Evolutionary conservation across 140 eudicot species (phyloP).

Genomic region (Stevia rebaudiana): DNA sequence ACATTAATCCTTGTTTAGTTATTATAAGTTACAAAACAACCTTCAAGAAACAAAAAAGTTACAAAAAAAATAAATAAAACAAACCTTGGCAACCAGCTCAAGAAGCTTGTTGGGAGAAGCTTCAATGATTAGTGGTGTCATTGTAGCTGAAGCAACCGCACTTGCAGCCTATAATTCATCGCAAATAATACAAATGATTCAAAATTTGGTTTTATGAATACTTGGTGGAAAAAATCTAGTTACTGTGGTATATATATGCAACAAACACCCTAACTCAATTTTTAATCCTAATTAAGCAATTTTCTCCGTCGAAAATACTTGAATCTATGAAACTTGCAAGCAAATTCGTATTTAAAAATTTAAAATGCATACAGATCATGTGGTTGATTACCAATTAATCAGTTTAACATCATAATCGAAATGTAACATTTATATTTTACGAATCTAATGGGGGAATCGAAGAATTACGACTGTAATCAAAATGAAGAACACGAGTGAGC

Average conservation of each 20-base stretch:
- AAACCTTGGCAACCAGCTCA: conserved; percentile 85
- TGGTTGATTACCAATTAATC: background rate
- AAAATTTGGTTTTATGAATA: background rate
- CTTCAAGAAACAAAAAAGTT: background rate
- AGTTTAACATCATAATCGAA: conserved; percentile 5
- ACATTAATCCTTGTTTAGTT: background rate
- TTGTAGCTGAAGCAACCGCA: conserved; percentile 94
- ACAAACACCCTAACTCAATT: background rate
- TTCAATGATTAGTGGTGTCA: conserved; percentile 77
- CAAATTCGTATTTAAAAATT: background rate
- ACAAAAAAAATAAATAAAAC: conserved; percentile 6
- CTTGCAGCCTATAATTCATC: conserved; percentile 59
- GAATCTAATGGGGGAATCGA: background rate
- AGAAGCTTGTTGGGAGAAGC: conserved; percentile 77
- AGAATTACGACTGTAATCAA: background rate
- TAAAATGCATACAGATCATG: background rate
- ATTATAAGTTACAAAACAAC: background rate
- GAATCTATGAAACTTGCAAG: background rate
- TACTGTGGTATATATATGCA: too few relatives aligned
- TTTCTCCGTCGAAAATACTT: background rate
- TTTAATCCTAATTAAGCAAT: background rate
- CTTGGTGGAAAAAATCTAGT: background rate
- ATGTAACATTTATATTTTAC: background rate
- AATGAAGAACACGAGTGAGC: background rate
- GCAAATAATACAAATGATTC: conserved; percentile 1